Conservation (phyloP, 2,329 filamentous ascomycete species). For the Achaetomium macrosporum region DNA sequence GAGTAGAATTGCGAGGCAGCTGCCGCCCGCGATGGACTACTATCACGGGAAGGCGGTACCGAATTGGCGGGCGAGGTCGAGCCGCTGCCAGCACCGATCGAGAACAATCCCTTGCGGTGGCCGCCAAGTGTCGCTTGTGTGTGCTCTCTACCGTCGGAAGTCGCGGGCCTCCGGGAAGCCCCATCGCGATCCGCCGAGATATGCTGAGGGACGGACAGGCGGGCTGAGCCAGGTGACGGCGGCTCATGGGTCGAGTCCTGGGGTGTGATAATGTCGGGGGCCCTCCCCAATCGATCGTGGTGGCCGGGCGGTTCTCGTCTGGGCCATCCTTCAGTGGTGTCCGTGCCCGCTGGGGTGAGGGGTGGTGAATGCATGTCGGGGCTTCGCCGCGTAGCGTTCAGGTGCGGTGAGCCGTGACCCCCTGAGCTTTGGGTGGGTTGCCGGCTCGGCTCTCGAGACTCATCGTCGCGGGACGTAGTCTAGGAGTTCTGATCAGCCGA, state of each 20-base stretch:
- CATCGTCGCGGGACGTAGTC: slow-evolving; percentile 57
- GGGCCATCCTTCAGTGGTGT: slow-evolving; percentile 35
- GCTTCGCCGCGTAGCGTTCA: slow-evolving; percentile 52
- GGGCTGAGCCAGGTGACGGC: slow-evolving; percentile 38
- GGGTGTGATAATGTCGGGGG: slow-evolving; percentile 52
- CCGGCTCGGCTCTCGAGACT: slow-evolving; percentile 54
- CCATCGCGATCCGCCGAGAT: slow-evolving; percentile 34
- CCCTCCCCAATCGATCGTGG: slow-evolving; percentile 19
- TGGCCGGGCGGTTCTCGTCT: slow-evolving; percentile 22
- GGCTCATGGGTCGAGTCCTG: slow-evolving; percentile 58
- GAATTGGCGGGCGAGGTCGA: slow-evolving; percentile 40
- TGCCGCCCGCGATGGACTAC: slow-evolving; percentile 58
- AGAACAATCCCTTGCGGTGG: slow-evolving; percentile 52
- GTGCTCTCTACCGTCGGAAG: slow-evolving; percentile 31
- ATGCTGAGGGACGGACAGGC: slow-evolving; percentile 36
- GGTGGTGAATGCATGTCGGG: slow-evolving; percentile 80
- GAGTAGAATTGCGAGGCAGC: slow-evolving; percentile 60
- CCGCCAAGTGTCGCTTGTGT: slow-evolving; percentile 22
- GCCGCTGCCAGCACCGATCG: slow-evolving; percentile 37
- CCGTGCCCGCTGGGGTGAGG: slow-evolving; percentile 76
- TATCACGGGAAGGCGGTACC: slow-evolving; percentile 53
- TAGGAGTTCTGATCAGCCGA: slow-evolving; percentile 28
- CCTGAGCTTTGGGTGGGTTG: slow-evolving; percentile 61
- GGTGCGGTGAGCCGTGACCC: slow-evolving; percentile 57
- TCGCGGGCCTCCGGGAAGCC: slow-evolving; percentile 35